A percentile compares a stretch with the other conserved stretches of the same genome.
These are phyloP conservation scores for Lyophyllum shimeji DNA, from an alignment of 768 basidiomycete genomes.

Conservation along the genomic window DNA sequence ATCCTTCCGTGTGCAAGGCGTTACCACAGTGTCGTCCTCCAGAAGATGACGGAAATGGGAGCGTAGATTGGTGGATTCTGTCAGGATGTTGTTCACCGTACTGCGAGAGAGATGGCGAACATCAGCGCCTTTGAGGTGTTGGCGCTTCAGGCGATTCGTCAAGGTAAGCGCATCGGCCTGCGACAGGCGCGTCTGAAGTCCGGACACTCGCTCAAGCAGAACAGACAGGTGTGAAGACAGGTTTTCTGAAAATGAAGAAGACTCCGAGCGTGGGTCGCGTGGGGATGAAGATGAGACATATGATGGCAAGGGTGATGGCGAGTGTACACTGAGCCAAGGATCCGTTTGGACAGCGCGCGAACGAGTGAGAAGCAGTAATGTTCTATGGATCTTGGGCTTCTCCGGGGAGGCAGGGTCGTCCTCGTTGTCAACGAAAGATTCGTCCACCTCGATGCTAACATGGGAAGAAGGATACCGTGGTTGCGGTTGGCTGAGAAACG, in stretches of 20 bases:
- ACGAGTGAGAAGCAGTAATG: constrained; percentile 55
- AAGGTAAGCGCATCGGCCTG: constrained; percentile 86
- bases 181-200: constrained; percentile 54
- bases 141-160: constrained; percentile 87
- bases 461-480: constrained; percentile 30
- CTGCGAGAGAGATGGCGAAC: constrained; percentile 82
- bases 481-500: constrained; percentile 25
- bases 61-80: constrained; percentile 70
- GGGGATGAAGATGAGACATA: constrained; percentile 43
- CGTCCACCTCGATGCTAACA: constrained; percentile 46
- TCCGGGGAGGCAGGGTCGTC: constrained; percentile 29
- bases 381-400: constrained; percentile 37
- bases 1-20: constrained; percentile 73
- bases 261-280: constrained; percentile 68
- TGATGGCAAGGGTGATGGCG: constrained; percentile 33
- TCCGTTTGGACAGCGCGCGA: constrained; percentile 76
- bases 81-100: constrained; percentile 72
- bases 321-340: constrained; percentile 27
- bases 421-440: constrained; percentile 30
- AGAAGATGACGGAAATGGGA: constrained; percentile 68
- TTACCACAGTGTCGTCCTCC: constrained; percentile 71
- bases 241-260: constrained; percentile 62
- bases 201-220: constrained; percentile 62
- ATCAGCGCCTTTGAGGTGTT: constrained; percentile 83
- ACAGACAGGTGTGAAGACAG: constrained; percentile 55